Base-by-base conservation (phyloP, 2,329 filamentous ascomycete species). In the Trichoderma koningii region DNA sequence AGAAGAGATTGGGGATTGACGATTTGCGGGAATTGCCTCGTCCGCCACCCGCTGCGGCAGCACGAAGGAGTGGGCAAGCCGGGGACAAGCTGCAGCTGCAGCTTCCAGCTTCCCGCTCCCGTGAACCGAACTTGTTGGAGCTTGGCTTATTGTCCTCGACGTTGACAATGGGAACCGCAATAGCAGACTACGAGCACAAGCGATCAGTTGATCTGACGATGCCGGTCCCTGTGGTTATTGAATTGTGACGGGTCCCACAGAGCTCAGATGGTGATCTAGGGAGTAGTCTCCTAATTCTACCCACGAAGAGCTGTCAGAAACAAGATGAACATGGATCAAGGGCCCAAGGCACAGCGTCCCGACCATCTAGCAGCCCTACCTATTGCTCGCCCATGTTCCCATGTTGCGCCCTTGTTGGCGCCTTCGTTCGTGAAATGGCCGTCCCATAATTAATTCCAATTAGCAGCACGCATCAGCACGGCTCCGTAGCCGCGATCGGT, bases 191-290 rank as follows among this genome's bases (percentile, higher is more conserved):
- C 12, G 7, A 38, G 34, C 34, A 14, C 34, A 14, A 38, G 14
- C 1, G 10, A 38, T 14, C 34, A 38, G 34, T 38, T 14, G 34
- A 38, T 38, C 10, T 14, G 34, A 38, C 14, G 5, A 4, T 3
- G 34, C 34, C 5, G 34, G 34, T 38, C 34, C 10, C 34, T 9
- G 34, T 38, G 34, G n/a, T 34, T 51, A 45, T 53, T 38, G 59
- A 38, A n/a, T 62, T 52, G 34, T 62, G 50, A 62, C 48, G 38
- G 57, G 59, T 53, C 59, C 59, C 57, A 61, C 57, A 28, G 42
- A 51, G 48, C 15, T 28, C 48, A 30, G 17, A 51, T 53, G 34
- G 21, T 23, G 21, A 23, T 23, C 21, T 23, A 23, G 21, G n/a
- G n/a, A n/a, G n/a, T n/a, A n/a, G n/a, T n/a, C n/a, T n/a, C n/a